Evolutionary conservation across 306 rosid genomes (phyloP).

Genomic region (Quercus rubra): DNA sequence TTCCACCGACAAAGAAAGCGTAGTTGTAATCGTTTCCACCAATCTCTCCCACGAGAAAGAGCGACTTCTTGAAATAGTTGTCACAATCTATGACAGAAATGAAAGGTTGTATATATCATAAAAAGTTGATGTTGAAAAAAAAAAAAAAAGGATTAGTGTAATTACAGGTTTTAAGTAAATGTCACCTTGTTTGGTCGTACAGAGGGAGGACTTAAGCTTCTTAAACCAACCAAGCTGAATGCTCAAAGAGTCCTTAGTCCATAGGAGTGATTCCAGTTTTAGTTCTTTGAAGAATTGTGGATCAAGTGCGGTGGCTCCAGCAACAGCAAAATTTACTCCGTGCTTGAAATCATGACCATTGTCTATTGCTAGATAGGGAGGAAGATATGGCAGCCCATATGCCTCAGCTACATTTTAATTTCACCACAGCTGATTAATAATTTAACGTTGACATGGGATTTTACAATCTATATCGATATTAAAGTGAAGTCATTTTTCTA

Average conservation of each 20-base stretch:
- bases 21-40: constrained; percentile 82
- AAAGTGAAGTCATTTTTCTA: too few species aligned
- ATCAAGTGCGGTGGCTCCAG: constrained; percentile 72
- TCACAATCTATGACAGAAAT: constrained; percentile 46
- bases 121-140: background rate
- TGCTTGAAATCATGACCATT: constrained; percentile 22
- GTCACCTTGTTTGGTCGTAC: constrained; percentile 52
- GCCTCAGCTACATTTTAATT: constrained; percentile 50
- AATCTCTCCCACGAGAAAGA: constrained; percentile 71
- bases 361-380: constrained; percentile 42
- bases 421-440: background rate
- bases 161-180: too few species aligned
- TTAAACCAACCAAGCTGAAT: constrained; percentile 73
- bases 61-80: constrained; percentile 45
- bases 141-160: background rate
- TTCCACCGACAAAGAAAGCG: constrained; percentile 40
- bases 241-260: constrained; percentile 52
- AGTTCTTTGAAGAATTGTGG: constrained; percentile 37
- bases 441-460: too few species aligned
- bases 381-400: constrained; percentile 53
- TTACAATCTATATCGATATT: too few species aligned
- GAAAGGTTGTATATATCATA: background rate
- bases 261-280: constrained; percentile 26
- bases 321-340: constrained; percentile 78
- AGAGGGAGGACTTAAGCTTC: constrained; percentile 55